Conservation (phyloP, 1,284 basidiomycete genomes). For the Cryptococcus sp. region DNA sequence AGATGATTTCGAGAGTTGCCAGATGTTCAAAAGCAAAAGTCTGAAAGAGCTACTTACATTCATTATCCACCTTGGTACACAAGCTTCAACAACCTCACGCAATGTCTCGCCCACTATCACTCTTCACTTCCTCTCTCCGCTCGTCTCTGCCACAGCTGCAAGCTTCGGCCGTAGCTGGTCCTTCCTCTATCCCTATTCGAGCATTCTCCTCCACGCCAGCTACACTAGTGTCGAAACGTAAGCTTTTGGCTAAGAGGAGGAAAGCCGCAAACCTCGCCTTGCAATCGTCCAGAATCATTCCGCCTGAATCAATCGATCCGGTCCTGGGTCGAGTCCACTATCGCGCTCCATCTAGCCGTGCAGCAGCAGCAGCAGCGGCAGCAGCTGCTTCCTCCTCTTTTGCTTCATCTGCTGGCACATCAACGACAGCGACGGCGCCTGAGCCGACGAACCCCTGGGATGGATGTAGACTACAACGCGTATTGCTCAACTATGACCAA, state of each 20-base stretch:
- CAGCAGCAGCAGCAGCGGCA: background rate
- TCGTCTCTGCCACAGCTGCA: slow-evolving; percentile 3
- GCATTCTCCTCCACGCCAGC: slow-evolving; percentile 33
- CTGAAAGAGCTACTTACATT: no score
- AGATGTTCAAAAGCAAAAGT: no score
- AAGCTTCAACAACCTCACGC: no score
- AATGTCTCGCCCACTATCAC: slow-evolving; percentile 4
- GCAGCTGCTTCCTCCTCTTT: slow-evolving; percentile 1
- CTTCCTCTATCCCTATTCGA: slow-evolving; percentile 3
- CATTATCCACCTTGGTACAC: no score
- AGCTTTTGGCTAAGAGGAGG: slow-evolving; percentile 31
- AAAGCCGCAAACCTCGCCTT: slow-evolving; percentile 31
- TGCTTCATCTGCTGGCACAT: background rate
- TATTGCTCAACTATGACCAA: slow-evolving; percentile 16
- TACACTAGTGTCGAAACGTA: slow-evolving; percentile 19
- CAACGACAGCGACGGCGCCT: background rate
- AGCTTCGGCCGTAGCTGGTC: background rate
- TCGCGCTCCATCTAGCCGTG: background rate
- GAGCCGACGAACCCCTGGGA: slow-evolving; percentile 24
- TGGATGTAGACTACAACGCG: slow-evolving; percentile 31
- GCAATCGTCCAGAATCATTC: slow-evolving; percentile 13
- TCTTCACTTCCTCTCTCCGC: background rate
- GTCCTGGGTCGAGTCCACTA: slow-evolving; percentile 28
- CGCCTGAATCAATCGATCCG: slow-evolving; percentile 23
- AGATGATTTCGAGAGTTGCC: no score